Conservation (phyloP, 768 basidiomycete species). For the Leccinum incarnatum region DNA sequence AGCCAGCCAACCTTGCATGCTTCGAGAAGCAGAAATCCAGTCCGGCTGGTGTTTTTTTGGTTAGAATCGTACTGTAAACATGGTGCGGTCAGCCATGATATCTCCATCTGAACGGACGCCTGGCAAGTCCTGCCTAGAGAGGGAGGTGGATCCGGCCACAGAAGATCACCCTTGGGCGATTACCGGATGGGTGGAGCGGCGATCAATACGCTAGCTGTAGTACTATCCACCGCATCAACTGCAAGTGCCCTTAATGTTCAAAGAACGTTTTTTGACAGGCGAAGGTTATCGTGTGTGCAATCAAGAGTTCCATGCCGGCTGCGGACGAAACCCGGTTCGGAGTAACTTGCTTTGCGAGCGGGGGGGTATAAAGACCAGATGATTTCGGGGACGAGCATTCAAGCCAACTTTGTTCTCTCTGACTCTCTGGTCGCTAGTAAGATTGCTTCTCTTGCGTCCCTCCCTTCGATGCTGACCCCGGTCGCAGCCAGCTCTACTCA, state of each 20-base stretch:
- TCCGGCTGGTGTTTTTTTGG: not conserved
- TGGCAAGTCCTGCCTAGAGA: not conserved
- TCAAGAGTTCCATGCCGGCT: not conserved
- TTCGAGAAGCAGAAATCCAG: not conserved
- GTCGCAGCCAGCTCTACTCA: not conserved
- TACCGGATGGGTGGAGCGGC: too few relatives aligned
- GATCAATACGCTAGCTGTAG: too few relatives aligned
- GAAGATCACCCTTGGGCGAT: not conserved
- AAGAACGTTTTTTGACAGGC: not conserved
- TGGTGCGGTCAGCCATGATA: not conserved
- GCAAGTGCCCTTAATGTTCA: too few relatives aligned
- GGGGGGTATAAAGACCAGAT: slow-evolving; percentile 8
- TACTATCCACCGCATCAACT: too few relatives aligned
- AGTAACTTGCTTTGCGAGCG: not conserved
- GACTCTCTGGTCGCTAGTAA: not conserved
- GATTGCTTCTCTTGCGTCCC: not conserved
- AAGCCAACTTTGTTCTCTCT: not conserved
- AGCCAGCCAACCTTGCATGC: not conserved
- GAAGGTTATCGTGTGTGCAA: not conserved
- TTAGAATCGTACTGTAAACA: not conserved
- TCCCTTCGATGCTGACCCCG: not conserved
- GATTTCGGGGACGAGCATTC: not conserved
- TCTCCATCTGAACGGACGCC: not conserved
- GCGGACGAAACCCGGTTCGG: not conserved
- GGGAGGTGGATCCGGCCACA: not conserved